Evolutionary conservation across 228 moss, liverwort and hornwort species (phyloP).

Genomic region (Sphagnum magellanicum): DNA sequence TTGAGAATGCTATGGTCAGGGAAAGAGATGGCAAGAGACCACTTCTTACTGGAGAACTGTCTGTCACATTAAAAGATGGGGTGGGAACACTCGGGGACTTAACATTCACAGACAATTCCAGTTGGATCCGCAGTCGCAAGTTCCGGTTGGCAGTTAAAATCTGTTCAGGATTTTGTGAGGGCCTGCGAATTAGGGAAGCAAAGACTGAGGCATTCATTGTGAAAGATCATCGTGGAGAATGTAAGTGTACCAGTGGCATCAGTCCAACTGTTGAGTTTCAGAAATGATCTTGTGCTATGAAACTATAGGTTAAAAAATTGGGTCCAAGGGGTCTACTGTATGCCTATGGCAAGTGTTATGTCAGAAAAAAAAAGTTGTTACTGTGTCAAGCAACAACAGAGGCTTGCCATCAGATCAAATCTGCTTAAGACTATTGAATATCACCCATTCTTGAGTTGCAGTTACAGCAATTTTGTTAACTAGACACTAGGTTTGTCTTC

Average conservation of each 20-base stretch:
- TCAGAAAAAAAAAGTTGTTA: no score
- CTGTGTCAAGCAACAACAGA: no score
- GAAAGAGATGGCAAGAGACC: conserved; percentile 90
- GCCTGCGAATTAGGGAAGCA: conserved; percentile 81
- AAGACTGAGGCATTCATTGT: conserved; percentile 94
- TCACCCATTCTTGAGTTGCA: no score
- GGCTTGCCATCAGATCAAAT: no score
- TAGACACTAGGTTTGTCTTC: no score
- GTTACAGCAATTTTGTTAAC: no score
- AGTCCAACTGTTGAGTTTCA: conserved; percentile 2
- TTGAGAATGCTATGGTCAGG: conserved; percentile 73
- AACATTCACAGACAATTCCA: conserved; percentile 90
- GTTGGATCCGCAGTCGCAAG: conserved; percentile 92
- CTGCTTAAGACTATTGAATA: no score
- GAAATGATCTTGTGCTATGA: no score
- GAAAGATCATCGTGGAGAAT: conserved; percentile 93
- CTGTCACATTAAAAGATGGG: conserved; percentile 72
- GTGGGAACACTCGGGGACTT: conserved; percentile 83
- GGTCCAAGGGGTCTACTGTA: no score
- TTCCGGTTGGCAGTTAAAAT: conserved; percentile 84
- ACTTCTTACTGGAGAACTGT: conserved; percentile 78
- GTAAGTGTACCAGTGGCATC: conserved; percentile 13
- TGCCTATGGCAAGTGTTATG: no score
- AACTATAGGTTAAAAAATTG: no score
- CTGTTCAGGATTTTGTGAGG: conserved; percentile 63